Evolutionary conservation across 164 flowering plant genomes (phyloP).

Genomic region (Cinnamomum chago): DNA sequence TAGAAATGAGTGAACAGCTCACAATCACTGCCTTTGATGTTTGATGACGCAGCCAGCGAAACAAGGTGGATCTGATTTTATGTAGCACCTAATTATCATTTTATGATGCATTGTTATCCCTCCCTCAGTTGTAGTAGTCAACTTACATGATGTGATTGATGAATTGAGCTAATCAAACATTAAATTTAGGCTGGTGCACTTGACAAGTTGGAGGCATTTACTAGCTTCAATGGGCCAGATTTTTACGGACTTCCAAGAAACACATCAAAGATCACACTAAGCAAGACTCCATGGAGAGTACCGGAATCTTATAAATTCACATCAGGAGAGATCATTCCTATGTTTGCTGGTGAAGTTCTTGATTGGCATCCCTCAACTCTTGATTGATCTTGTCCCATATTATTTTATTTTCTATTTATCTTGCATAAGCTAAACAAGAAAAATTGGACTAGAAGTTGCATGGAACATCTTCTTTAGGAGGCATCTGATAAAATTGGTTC

Average conservation of each 20-base stretch:
- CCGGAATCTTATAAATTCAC: constrained; percentile 53
- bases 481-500: no score
- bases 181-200: constrained; percentile 72
- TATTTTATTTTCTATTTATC: no score
- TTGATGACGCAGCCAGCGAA: no score
- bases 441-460: no score
- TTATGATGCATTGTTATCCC: not conserved
- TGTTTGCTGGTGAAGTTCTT: constrained; percentile 88
- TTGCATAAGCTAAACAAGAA: no score
- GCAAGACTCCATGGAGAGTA: constrained; percentile 65
- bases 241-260: constrained; percentile 93
- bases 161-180: not conserved
- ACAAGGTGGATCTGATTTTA: no score
- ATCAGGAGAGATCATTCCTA: constrained; percentile 77
- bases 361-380: constrained; percentile 57
- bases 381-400: not conserved
- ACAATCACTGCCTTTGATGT: no score
- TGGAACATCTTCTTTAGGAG: no score
- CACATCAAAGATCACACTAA: constrained; percentile 58
- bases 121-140: not conserved
- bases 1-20: no score
- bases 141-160: not conserved
- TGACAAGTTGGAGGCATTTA: constrained; percentile 95
- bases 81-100: no score
- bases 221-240: constrained; percentile 97